Evolutionary conservation across 2,329 filamentous ascomycete genomes (phyloP).

Genomic region (Cladosporium austrohemisphaericum): DNA sequence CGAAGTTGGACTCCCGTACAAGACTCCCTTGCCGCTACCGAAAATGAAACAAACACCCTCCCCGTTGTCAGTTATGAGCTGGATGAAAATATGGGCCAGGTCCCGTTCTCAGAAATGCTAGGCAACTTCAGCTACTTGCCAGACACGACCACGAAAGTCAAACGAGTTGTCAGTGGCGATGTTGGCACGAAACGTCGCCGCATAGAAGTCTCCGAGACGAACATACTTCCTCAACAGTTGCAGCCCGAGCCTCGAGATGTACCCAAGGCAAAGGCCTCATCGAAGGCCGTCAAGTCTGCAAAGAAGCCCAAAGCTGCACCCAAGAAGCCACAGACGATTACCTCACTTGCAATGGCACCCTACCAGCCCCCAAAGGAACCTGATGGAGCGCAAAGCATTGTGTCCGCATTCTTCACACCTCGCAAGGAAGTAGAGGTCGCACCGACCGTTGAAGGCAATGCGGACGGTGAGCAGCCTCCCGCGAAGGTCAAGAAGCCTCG

Average conservation of each 20-base stretch:
- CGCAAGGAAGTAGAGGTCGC: constrained; percentile 15
- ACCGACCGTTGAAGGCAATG: background rate
- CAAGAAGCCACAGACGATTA: constrained; percentile 74
- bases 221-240: background rate
- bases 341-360: constrained; percentile 69
- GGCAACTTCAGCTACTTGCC: constrained; percentile 6
- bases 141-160: background rate
- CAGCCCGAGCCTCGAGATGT: background rate
- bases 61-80: background rate
- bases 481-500: constrained; percentile 25
- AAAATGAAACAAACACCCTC: background rate
- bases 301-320: constrained; percentile 52
- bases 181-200: constrained; percentile 19
- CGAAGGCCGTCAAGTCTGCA: constrained; percentile 33
- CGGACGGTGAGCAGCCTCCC: background rate
- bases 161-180: constrained; percentile 5
- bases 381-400: constrained; percentile 27
- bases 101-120: constrained; percentile 1
- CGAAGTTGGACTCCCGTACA: constrained; percentile 17
- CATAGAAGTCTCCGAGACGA: constrained; percentile 17
- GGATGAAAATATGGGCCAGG: background rate
- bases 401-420: constrained; percentile 46
- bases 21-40: background rate
- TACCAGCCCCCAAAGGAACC: constrained; percentile 49
- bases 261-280: constrained; percentile 1